Evolutionary conservation across 768 basidiomycete genomes (phyloP), one percentile per base, ranked within the genome.

Genomic region (Tricholoma furcatifolium): DNA sequence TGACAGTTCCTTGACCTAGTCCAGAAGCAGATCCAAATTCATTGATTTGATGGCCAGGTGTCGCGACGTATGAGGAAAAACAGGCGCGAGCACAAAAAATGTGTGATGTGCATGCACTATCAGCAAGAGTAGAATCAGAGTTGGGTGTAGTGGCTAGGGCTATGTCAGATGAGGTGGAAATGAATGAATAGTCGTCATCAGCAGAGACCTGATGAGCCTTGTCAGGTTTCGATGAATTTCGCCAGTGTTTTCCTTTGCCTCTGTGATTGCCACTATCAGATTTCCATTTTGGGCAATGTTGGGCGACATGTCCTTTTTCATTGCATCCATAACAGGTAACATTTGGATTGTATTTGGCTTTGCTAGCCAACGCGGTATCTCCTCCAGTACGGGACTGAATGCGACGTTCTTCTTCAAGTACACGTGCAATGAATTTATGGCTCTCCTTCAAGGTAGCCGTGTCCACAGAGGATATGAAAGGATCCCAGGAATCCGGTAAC

Each of bases 401-500:
- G 12, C 58, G 60, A 40, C 54, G 50, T 36, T 63, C 60, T 49
- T 65, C 59, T 24, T 60, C 61, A 11, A 68, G 56, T n/a, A 68
- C 58, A 6, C 58, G 51, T n/a, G 64, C 60, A 27, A 66, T 62
- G 40, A 68, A 39, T 42, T 60, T 55, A 20, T 51, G 42, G 18
- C 58, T 58, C 27, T 60, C 51, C 23, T 59, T 45, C 18, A 65
- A 41, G 6, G 56, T 60, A 24, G 56, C 15, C 52, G 57, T 32
- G 43, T 67, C 61, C 11, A 65, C 47, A 7, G 59, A 40, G 1
- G 51, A 50, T 21, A 64, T 66, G 43, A 71, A 72, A 0, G 51
- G n/a, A 50, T 70, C 61, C 72, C 72, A 73, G 12, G 68, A 64
- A 11, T 68, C 61, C 10, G 69, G 70, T 3, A 73, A 56, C 5